phyloP scores from a whole-genome alignment of 345 rosid genomes.

The Bruguiera parviflora region DNA sequence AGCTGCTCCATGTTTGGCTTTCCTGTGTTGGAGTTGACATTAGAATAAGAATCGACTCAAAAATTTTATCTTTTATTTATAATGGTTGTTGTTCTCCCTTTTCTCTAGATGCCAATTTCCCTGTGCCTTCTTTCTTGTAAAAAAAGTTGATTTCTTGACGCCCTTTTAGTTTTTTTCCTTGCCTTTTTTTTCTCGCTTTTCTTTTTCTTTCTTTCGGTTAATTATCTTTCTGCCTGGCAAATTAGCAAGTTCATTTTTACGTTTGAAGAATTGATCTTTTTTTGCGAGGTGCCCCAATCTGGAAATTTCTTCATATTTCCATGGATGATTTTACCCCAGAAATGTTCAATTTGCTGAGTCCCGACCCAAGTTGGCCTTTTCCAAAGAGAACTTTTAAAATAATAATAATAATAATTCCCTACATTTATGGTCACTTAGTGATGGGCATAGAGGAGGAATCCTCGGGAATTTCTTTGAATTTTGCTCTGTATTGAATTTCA shows the following conservation, averaged over 20 bases:
- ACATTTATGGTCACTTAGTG: no score
- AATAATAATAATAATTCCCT: no score
- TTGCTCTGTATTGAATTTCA: background rate
- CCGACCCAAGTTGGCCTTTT: no score
- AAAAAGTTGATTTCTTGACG: slow-evolving; percentile 24
- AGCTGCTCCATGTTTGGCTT: slow-evolving; percentile 5
- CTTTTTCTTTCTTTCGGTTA: slow-evolving; percentile 10
- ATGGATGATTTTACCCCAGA: background rate
- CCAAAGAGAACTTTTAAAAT: no score
- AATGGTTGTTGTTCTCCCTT: background rate
- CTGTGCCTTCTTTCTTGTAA: slow-evolving; percentile 3
- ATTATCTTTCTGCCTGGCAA: slow-evolving; percentile 7
- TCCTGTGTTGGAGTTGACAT: background rate
- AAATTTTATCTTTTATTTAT: slow-evolving; percentile 9
- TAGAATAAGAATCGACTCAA: slow-evolving; percentile 15
- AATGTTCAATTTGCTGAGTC: background rate
- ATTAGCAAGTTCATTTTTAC: slow-evolving; percentile 15
- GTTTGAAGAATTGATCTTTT: background rate
- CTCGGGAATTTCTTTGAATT: background rate
- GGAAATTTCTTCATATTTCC: background rate
- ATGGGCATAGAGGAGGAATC: background rate
- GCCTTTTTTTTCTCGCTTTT: slow-evolving; percentile 9
- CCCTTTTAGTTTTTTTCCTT: slow-evolving; percentile 20
- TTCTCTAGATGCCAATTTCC: slow-evolving; percentile 18
- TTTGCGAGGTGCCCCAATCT: background rate